Percentiles rank a stretch among this genome's conserved stretches.
Conservation (phyloP, 257 asterid genomes). For the Marsdenia floribunda region DNA sequence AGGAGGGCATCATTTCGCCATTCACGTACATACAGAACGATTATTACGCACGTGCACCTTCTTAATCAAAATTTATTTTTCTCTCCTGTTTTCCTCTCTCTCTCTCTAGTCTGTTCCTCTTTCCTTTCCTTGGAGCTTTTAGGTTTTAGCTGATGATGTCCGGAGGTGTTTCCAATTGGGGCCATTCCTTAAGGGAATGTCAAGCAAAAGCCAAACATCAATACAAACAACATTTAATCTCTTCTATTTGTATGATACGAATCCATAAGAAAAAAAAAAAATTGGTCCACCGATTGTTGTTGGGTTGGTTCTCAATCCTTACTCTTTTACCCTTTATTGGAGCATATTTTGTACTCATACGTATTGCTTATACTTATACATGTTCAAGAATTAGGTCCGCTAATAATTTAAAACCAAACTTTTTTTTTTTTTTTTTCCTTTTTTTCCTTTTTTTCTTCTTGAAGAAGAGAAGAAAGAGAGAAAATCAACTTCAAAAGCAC, state of each 20-base stretch:
- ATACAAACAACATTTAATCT: neutral
- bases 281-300: conserved; percentile 10
- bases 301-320: conserved; percentile 1
- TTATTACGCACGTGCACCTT: conserved; percentile 41
- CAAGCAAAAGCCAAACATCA: conserved; percentile 40
- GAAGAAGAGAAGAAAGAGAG: neutral
- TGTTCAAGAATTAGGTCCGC: neutral
- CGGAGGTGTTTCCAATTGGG: conserved; percentile 27
- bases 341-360: neutral
- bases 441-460: neutral
- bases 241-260: conserved; percentile 18
- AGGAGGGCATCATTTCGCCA: conserved; percentile 11
- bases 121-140: neutral
- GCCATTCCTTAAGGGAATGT: conserved; percentile 28
- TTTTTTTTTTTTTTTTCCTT: neutral
- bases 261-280: neutral
- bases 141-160: neutral
- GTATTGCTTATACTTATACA: neutral
- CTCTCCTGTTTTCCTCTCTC: neutral
- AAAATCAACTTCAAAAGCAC: neutral
- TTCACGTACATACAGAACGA: conserved; percentile 4
- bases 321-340: neutral
- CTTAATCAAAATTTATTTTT: conserved; percentile 15
- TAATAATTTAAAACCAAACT: neutral
- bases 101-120: too few species aligned